These are phyloP conservation scores for Penicillium sp. DNA, from an alignment of 2,329 filamentous ascomycete genomes.

Conservation along the genomic window DNA sequence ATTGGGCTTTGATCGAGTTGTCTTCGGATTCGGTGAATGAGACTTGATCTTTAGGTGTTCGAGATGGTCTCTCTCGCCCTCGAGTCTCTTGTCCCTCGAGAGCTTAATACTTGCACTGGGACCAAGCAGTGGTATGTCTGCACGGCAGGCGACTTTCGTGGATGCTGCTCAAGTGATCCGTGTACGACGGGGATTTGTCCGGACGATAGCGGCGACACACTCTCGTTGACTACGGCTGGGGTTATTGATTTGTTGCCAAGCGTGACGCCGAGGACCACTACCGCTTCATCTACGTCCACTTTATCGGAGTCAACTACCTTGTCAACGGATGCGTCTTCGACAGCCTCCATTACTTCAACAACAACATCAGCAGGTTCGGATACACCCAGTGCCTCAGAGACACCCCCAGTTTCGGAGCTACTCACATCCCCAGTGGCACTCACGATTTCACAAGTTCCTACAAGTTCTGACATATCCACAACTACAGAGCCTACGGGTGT, in stretches of 20 bases:
- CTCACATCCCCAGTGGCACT: background rate
- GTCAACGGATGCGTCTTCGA: background rate
- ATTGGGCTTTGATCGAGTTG: background rate
- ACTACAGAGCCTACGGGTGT: background rate
- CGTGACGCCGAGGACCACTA: background rate
- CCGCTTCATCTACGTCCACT: constrained; percentile 4
- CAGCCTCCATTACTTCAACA: background rate
- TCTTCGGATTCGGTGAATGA: background rate
- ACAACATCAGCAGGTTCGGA: background rate
- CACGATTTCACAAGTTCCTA: background rate
- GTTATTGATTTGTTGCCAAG: background rate
- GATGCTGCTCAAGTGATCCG: constrained; percentile 34
- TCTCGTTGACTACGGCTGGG: background rate
- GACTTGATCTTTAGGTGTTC: background rate
- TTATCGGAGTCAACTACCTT: background rate
- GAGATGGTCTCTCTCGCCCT: constrained; percentile 1
- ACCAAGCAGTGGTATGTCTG: constrained; percentile 28
- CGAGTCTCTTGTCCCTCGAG: constrained; percentile 7
- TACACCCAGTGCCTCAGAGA: background rate
- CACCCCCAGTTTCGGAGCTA: background rate
- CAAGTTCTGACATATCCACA: background rate
- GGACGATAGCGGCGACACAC: constrained; percentile 12
- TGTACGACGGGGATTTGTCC: constrained; percentile 30
- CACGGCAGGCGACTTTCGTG: constrained; percentile 19
- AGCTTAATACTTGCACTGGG: constrained; percentile 14